A percentile compares a stretch with the other conserved stretches of the same genome.
Conservation (phyloP, 2,329 filamentous ascomycete species). For the Ceratocystis destructans region DNA sequence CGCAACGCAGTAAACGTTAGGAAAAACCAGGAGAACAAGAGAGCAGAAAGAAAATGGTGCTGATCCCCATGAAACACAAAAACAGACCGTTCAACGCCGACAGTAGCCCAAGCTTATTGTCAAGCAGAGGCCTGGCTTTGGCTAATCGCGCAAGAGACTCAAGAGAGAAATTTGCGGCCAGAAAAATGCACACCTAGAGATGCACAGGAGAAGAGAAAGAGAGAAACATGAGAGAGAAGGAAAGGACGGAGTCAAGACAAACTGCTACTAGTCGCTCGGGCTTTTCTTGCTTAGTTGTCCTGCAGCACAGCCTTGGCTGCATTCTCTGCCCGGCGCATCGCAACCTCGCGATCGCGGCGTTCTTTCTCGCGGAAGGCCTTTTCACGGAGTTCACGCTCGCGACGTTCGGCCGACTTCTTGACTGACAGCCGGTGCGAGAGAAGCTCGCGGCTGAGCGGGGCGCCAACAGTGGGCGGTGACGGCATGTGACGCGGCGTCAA, state of each 20-base stretch:
- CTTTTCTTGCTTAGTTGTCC: background rate
- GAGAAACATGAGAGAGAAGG: background rate
- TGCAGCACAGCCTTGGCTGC: background rate
- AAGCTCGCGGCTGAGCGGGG: background rate
- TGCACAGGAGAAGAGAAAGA: background rate
- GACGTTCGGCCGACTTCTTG: conserved; percentile 5
- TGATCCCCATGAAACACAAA: background rate
- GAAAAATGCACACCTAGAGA: background rate
- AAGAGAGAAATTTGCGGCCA: background rate
- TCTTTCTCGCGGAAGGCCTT: conserved; percentile 12
- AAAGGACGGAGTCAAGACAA: background rate
- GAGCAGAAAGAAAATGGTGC: background rate
- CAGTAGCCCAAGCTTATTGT: background rate
- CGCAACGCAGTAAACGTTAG: too few relatives aligned
- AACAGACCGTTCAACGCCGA: background rate
- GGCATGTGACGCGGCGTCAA: conserved; percentile 11
- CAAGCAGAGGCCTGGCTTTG: background rate
- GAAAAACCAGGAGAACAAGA: background rate
- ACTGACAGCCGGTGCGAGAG: background rate
- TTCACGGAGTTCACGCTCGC: conserved; percentile 10
- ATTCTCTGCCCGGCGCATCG: conserved; percentile 11
- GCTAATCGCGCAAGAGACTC: background rate
- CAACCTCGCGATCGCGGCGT: conserved; percentile 11
- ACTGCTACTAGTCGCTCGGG: background rate
- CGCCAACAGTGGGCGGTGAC: background rate